These are phyloP conservation scores for Leccinum ochraceum DNA, from an alignment of 768 basidiomycete species.

Conservation along the genomic window DNA sequence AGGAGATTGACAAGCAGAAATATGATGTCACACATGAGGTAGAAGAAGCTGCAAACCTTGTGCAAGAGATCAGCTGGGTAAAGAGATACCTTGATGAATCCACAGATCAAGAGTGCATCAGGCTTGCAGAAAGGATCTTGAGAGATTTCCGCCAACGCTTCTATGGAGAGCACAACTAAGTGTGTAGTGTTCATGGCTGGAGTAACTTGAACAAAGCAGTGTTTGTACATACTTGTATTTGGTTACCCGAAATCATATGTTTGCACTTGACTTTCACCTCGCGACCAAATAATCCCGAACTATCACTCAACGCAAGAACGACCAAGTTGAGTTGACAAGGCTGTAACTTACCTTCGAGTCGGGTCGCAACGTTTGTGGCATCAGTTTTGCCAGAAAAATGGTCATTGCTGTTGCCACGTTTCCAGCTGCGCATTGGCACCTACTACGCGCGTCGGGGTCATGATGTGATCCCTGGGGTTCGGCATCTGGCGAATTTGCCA, in stretches of 20 bases:
- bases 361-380: background rate
- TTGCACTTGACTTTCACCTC: background rate
- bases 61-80: conserved; percentile 6
- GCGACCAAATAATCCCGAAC: background rate
- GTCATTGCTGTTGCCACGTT: background rate
- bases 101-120: conserved; percentile 10
- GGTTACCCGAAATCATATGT: background rate
- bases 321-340: background rate
- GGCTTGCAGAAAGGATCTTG: conserved; percentile 17
- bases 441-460: background rate
- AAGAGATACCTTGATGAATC: background rate
- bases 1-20: conserved; percentile 24
- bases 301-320: background rate
- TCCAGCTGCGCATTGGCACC: background rate
- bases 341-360: background rate
- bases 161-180: background rate
- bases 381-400: background rate
- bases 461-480: background rate
- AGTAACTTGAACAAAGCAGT: background rate
- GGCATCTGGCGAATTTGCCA: background rate
- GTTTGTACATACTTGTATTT: background rate
- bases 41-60: conserved; percentile 11
- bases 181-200: background rate
- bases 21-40: conserved; percentile 23
- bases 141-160: conserved; percentile 29